Base-by-base conservation (phyloP, 192 early-diverging fungal genomes). In the Thoreauomyces humboldtii region DNA sequence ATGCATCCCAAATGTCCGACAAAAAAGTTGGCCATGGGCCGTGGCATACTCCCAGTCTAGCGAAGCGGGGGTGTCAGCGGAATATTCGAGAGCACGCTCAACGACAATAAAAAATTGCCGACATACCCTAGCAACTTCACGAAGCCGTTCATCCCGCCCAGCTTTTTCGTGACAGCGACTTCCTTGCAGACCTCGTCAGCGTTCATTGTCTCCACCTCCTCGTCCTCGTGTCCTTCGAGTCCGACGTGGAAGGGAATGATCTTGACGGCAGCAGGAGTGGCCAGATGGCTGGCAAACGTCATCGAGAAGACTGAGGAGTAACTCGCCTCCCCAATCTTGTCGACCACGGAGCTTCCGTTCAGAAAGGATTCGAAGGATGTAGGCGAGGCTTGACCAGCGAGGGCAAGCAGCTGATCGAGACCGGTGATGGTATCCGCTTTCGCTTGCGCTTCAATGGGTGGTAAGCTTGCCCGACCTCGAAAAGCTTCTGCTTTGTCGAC, bases 271-370 rank as follows among this genome's bases (percentile, higher is more conserved):
- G 88, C 77, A 29, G 80, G 81, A 2, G 54, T 68, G 0, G 46
- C 17, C 27, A 15, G 38, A n/a, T 27, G 32, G 25, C 14, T n/a
- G 27, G 52, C 63, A 46, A 57, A 70, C 0, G 51, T 63, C 27
- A 73, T 28, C 2, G 74, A 63, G 63, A 85, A 95, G 0, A 93
- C 93, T 63, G 94, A 91, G 2, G 89, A 88, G 59, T 87, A 95
- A 1, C 87, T 89, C 2, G 93, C 90, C 59, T 95, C 93, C 33
- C 89, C 91, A 44, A 95, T 82, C 73, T 95, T 93, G 12, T 25
- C 17, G 4, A 24, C 21, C 19, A 58, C 38, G 2, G 2, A 27
- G 67, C 60, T 70, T 35, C 29, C 29, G 0, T 9, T 9, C 11
- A 64, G 32, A 21, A 64, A 37, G 4, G 3, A 3, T 24, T 51